These are phyloP conservation scores for Aquanectria penicillioides DNA, from an alignment of 2,329 filamentous ascomycete species.

Conservation along the genomic window DNA sequence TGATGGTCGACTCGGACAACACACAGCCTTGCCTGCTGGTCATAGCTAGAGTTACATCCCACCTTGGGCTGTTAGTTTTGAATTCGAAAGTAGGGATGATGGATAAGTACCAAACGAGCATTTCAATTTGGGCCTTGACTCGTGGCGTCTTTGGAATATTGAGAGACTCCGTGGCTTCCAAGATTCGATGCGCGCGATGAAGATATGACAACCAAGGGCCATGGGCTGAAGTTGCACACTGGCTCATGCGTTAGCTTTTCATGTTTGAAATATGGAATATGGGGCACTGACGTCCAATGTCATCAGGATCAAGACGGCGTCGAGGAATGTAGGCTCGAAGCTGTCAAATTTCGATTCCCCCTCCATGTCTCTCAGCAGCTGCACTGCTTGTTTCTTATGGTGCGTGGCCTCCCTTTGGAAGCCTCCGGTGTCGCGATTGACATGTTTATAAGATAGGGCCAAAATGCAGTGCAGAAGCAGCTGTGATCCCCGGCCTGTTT, in stretches of 20 bases:
- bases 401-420: slow-evolving; percentile 33
- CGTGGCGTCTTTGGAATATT: slow-evolving; percentile 31
- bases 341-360: background rate
- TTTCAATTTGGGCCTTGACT: slow-evolving; percentile 42
- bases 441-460: slow-evolving; percentile 43
- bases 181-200: slow-evolving; percentile 34
- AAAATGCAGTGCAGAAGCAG: slow-evolving; percentile 47
- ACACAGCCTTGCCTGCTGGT: slow-evolving; percentile 43
- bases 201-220: slow-evolving; percentile 45
- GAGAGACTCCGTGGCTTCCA: slow-evolving; percentile 33
- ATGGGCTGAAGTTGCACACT: slow-evolving; percentile 48
- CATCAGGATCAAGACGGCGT: slow-evolving; percentile 45
- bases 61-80: slow-evolving; percentile 32
- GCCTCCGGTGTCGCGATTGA: slow-evolving; percentile 39
- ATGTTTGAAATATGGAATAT: accelerated
- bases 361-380: slow-evolving; percentile 34
- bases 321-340: slow-evolving; percentile 34
- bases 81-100: accelerated
- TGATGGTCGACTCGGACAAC: slow-evolving; percentile 31
- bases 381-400: slow-evolving; percentile 37
- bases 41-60: slow-evolving; percentile 47
- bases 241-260: background rate
- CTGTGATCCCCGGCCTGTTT: slow-evolving; percentile 35
- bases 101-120: slow-evolving; percentile 40
- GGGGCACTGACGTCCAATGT: slow-evolving; percentile 43